phyloP scores from a whole-genome alignment of 805 yeast species.

The Suhomyces emberorum region DNA sequence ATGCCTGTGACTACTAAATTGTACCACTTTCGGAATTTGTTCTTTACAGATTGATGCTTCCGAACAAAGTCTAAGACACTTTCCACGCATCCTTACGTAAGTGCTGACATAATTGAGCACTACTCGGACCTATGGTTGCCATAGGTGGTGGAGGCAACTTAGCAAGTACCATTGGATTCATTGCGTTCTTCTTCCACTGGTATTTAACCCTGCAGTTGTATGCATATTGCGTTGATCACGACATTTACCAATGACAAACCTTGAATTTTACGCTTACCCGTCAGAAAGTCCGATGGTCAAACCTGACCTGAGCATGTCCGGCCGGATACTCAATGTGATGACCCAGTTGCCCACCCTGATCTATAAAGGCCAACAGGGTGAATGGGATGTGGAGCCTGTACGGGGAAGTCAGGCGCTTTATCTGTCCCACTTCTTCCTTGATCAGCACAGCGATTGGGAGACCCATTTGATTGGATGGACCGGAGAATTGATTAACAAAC shows the following conservation, averaged over 20 bases:
- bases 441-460: conserved; percentile 75
- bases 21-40: too few relatives aligned
- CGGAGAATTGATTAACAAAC: conserved; percentile 64
- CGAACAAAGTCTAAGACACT: too few relatives aligned
- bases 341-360: conserved; percentile 67
- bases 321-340: conserved; percentile 66
- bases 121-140: too few relatives aligned
- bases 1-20: too few relatives aligned
- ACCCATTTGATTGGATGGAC: conserved; percentile 92
- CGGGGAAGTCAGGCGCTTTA: conserved; percentile 85
- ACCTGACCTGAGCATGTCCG: conserved; percentile 45
- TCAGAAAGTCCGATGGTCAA: conserved; percentile 18
- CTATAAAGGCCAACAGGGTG: conserved; percentile 32
- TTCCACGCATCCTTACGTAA: background rate
- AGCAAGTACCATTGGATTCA: background rate
- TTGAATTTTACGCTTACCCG: conserved; percentile 21
- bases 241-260: too few relatives aligned
- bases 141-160: background rate
- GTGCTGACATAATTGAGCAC: background rate
- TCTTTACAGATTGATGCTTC: too few relatives aligned
- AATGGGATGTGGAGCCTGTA: conserved; percentile 59
- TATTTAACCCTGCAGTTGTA: too few relatives aligned
- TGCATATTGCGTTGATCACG: too few relatives aligned
- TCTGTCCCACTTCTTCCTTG: conserved; percentile 65
- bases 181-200: too few relatives aligned